Evolutionary conservation across 2,329 filamentous ascomycete genomes (phyloP).

Genomic region (Cryoendolithus antarcticus): DNA sequence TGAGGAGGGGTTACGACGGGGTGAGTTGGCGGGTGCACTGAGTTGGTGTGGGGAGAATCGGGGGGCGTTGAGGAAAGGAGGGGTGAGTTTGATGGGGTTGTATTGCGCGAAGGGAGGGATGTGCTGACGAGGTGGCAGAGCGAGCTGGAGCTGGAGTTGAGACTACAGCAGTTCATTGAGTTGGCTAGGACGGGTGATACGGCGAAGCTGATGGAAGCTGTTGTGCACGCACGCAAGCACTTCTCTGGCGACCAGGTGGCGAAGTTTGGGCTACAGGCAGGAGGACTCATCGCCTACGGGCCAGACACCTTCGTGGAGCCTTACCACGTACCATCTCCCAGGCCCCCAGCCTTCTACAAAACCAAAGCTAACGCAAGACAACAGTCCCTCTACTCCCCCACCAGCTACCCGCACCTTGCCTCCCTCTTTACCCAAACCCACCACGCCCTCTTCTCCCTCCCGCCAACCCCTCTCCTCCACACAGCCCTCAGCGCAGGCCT

Average conservation of each 20-base stretch:
- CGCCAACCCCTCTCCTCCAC: constrained; percentile 72
- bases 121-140: constrained; percentile 37
- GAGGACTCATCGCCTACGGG: constrained; percentile 66
- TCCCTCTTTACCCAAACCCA: constrained; percentile 74
- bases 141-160: constrained; percentile 82
- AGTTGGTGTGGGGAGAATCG: constrained; percentile 91
- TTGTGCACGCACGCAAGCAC: constrained; percentile 70
- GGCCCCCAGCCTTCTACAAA: constrained; percentile 6
- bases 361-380: background rate
- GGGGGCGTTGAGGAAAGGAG: constrained; percentile 77
- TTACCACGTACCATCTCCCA: constrained; percentile 39
- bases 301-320: constrained; percentile 47
- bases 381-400: constrained; percentile 58
- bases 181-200: constrained; percentile 58
- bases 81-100: constrained; percentile 38
- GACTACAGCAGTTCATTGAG: constrained; percentile 91
- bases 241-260: constrained; percentile 57
- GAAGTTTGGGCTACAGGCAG: constrained; percentile 59
- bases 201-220: constrained; percentile 60
- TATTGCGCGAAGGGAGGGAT: background rate
- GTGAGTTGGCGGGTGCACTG: constrained; percentile 65
- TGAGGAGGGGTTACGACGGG: constrained; percentile 53
- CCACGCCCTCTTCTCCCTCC: constrained; percentile 72
- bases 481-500: constrained; percentile 83
- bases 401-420: constrained; percentile 66